Evolutionary conservation across 2,329 filamentous ascomycete genomes (phyloP).

Genomic region (Alternaria viburni): DNA sequence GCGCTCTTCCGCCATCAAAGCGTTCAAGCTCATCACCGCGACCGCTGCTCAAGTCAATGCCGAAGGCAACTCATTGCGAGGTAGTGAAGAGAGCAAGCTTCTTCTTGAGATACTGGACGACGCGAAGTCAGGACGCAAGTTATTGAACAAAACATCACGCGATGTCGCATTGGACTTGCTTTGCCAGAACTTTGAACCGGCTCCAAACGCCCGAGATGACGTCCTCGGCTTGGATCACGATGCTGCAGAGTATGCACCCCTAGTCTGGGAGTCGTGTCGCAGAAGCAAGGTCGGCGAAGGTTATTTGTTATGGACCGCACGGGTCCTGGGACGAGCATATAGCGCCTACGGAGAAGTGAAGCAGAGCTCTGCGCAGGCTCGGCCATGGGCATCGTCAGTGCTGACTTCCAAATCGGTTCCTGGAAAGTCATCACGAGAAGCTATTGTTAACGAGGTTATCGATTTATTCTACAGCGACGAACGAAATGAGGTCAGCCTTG

Average conservation of each 20-base stretch:
- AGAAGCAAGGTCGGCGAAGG: conserved; percentile 67
- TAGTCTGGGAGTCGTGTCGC: conserved; percentile 78
- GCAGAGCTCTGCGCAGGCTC: conserved; percentile 25
- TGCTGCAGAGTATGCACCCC: conserved; percentile 66
- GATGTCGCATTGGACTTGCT: conserved; percentile 74
- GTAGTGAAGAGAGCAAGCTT: conserved; percentile 78
- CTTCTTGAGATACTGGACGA: conserved; percentile 82
- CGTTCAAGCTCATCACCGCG: conserved; percentile 71
- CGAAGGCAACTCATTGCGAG: conserved; percentile 71
- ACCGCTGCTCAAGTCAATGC: conserved; percentile 72
- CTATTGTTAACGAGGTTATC: conserved; percentile 47
- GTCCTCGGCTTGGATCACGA: conserved; percentile 71
- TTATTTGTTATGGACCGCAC: conserved; percentile 85
- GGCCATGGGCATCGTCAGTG: conserved; percentile 33
- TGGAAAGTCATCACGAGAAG: conserved; percentile 39
- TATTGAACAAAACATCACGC: conserved; percentile 74
- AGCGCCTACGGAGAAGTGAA: conserved; percentile 70
- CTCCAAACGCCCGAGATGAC: conserved; percentile 65
- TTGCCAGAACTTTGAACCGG: conserved; percentile 74
- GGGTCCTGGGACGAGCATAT: conserved; percentile 80
- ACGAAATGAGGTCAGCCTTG: conserved; percentile 51
- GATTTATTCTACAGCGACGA: conserved; percentile 49
- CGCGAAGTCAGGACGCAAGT: conserved; percentile 63
- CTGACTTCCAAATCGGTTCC: conserved; percentile 27
- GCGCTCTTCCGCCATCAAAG: conserved; percentile 48